Base-by-base conservation (phyloP, 176 grass and related monocot genomes). In the Canna indica region DNA sequence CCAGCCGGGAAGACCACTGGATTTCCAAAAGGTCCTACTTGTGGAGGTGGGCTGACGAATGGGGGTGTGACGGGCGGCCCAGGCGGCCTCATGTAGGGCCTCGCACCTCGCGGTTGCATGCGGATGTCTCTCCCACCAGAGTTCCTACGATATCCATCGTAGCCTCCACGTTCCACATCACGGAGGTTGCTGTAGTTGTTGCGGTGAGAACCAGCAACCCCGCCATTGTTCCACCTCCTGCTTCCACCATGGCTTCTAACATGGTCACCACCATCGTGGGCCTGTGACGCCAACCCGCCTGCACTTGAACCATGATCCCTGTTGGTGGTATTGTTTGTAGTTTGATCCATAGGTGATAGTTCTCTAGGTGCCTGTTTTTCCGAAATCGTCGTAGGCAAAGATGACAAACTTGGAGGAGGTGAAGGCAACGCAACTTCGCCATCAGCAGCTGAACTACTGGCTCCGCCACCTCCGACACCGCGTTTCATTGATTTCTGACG, bases 1-100 rank as follows among this genome's bases (percentile, higher is more conserved):
- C 88, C 89, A 66, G n/a, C n/a, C n/a, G 84, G 5, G 38, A 81
- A 97, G 57, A 70, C 47, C 15, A 92, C 81, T 46, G 74, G 81
- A 3, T 69, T 65, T 44, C 70, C 88, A 81, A 81, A 88, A 50
- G 82, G 80, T 36, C 76, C 53, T 50, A 78, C 77, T 25, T 82
- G 79, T 65, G 77, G 75, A 81, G 84, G 52, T 78, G 79, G 79
- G 36, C 57, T 67, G 65, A 76, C 25, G 64, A 83, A 91, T 74
- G 84, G 83, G 11, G 64, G 80, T 32, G 83, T 44, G 42, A 78
- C 77, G 78, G 77, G 38, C 16, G 85, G 67, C 16, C 67, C 61
- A 42, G 81, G 82, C 70, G 62, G 34, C 77, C 88, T 83, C 32
- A 83, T 48, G 35, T 85, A 97, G 0, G 82, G 53, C 50, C 86